phyloP scores from a whole-genome alignment of 2,329 filamentous ascomycete genomes.

The Ophioceras dolichostomum region DNA sequence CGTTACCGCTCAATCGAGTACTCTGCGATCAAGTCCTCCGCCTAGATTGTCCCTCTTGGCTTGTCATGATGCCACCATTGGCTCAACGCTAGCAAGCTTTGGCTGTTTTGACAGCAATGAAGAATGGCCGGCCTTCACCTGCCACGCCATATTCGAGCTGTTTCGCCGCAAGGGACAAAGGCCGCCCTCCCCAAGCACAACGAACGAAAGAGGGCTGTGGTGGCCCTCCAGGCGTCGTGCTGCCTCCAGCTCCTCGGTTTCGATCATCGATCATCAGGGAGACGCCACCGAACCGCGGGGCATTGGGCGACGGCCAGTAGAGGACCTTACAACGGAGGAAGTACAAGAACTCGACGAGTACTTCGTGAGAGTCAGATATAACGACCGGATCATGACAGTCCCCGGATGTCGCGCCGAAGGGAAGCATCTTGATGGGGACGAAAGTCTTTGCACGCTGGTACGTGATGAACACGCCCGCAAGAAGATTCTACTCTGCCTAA shows the following conservation, averaged over 20 bases:
- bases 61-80: constrained; percentile 90
- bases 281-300: no score
- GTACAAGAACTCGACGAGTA: constrained; percentile 55
- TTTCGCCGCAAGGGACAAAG: constrained; percentile 47
- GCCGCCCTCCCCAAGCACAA: no score
- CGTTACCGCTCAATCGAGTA: constrained; percentile 40
- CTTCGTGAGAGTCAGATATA: constrained; percentile 85
- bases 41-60: constrained; percentile 70
- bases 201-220: no score
- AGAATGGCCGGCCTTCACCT: constrained; percentile 87
- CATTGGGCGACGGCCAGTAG: constrained; percentile 48
- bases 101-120: constrained; percentile 64
- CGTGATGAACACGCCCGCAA: no score
- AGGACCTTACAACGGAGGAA: constrained; percentile 43
- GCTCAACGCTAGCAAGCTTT: constrained; percentile 62
- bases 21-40: not conserved
- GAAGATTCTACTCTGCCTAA: no score
- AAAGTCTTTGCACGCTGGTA: constrained; percentile 84
- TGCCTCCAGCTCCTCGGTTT: not conserved
- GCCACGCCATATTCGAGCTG: constrained; percentile 81
- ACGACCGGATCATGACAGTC: constrained; percentile 69
- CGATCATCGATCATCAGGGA: constrained; percentile 8
- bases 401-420: constrained; percentile 67
- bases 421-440: constrained; percentile 77
- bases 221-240: no score